Base-by-base conservation (phyloP, 345 rosid genomes). In the Boechera divaricarpa region DNA sequence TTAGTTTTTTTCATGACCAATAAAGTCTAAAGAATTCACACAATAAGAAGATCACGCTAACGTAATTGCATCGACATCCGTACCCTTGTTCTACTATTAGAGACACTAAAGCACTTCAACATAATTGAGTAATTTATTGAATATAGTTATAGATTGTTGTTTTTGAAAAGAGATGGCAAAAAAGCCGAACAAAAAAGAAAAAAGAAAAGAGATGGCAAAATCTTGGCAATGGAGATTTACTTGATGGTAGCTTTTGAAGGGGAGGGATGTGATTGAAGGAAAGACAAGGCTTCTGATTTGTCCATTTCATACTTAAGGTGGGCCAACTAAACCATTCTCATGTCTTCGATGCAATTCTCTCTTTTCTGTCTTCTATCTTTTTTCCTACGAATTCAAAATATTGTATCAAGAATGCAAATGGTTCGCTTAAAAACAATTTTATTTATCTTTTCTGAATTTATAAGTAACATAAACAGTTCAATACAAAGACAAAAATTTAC, bases 281-380 rank as follows among this genome's bases (percentile, higher is more conserved):
- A 63, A 70, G 76, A 77, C 76, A 77, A 77, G 65, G 65, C 80
- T 77, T 70, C 28, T 70, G 80, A 70, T 77, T 77, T 70, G 72
- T 77, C 80, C 71, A 70, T 77, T 70, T 77, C 80, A 55, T 77
- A 77, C 71, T 70, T 77, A 70, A 63, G 48, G 67, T 70, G 76
- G 80, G 26, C 59, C 76, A 63, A 77, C 44, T 70, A 55, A 77
- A 62, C 58, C 44, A 63, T 65, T 54, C 56, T 76, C 71, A 36
- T 70, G 65, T 55, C 49, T 70, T 62, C 49, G 3, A 21, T 62
- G 24, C 32, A 49, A 67, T 51, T 24, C 15, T 26, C 47, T 33
- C 45, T 39, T 36, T 59, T 59, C 18, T 61, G 2, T 51, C 58
- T 15, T 10, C 33, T 24, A 3, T 32, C 2, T 24, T 10, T 61